These are phyloP conservation scores for Stephanocyclus meneghinianus DNA, from an alignment of 352 stramenopile genomes.

Conservation along the genomic window DNA sequence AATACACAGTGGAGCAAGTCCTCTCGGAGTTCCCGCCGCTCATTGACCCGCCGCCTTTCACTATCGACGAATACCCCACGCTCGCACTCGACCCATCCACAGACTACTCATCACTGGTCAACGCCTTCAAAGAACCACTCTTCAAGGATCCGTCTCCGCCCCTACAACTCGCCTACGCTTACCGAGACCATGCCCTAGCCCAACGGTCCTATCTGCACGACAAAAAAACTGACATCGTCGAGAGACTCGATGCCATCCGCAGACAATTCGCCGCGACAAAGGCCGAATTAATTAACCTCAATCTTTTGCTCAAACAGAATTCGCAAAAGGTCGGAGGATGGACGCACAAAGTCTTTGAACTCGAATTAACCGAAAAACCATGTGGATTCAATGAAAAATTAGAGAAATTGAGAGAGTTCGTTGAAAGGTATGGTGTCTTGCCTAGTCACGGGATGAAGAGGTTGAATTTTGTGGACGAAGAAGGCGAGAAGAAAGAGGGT, in stretches of 20 bases:
- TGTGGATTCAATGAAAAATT: conserved; percentile 35
- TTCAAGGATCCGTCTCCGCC: conserved; percentile 25
- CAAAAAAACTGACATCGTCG: conserved; percentile 13
- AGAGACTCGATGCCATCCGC: conserved; percentile 4
- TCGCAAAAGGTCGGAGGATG: conserved; percentile 26
- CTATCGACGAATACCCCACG: conserved; percentile 14
- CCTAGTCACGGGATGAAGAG: conserved; percentile 5
- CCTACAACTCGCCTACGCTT: conserved; percentile 22
- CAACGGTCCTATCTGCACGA: conserved; percentile 13
- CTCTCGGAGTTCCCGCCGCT: neutral
- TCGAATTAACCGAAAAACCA: conserved; percentile 19
- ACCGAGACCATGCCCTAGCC: neutral
- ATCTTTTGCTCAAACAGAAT: conserved; percentile 6
- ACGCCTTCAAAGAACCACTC: conserved; percentile 21
- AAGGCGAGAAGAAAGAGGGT: neutral
- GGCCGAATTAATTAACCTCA: conserved; percentile 19
- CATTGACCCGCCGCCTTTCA: neutral
- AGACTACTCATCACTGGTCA: conserved; percentile 18
- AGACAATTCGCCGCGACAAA: conserved; percentile 19
- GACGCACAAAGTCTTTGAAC: conserved; percentile 35
- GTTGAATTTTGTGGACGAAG: neutral
- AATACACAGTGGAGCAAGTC: conserved; percentile 3
- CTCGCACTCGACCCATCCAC: conserved; percentile 1
- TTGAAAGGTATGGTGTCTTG: conserved; percentile 1
- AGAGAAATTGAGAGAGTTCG: conserved; percentile 12